phyloP scores from a whole-genome alignment of 1,284 basidiomycete species.

The Trichosporon faecale region DNA sequence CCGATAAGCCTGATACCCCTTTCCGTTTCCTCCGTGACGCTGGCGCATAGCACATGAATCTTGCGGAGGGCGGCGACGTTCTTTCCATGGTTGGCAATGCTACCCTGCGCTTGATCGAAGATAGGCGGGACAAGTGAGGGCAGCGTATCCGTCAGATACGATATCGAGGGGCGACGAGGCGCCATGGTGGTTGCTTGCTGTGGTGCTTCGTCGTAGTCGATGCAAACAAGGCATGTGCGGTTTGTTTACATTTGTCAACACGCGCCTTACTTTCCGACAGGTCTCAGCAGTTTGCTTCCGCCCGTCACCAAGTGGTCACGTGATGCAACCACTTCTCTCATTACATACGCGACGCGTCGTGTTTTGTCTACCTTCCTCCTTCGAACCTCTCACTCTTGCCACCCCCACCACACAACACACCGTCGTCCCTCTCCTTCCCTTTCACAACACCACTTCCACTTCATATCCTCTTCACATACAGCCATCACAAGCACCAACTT shows the following conservation, averaged over 20 bases:
- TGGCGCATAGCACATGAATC: conserved; percentile 66
- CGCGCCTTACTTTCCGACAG: conserved; percentile 15
- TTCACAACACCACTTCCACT: no score
- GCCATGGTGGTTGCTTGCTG: conserved; percentile 22
- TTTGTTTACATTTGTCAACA: conserved; percentile 18
- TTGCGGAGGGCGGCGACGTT: conserved; percentile 84
- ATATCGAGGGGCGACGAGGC: conserved; percentile 26
- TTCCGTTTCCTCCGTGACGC: conserved; percentile 59
- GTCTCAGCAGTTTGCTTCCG: neutral
- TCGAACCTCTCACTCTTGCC: no score
- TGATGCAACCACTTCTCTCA: neutral
- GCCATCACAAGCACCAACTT: no score
- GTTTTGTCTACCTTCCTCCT: no score
- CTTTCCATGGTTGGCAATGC: conserved; percentile 84
- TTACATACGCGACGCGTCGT: neutral
- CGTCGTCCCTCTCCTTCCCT: no score
- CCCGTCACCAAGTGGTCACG: no score
- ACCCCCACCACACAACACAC: no score
- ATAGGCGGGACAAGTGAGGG: conserved; percentile 57
- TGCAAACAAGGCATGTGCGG: neutral
- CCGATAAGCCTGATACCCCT: conserved; percentile 65
- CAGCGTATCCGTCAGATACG: conserved; percentile 42
- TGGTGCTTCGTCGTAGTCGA: neutral
- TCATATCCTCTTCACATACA: no score
- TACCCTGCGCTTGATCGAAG: conserved; percentile 78